Evolutionary conservation across 164 flowering plant genomes (phyloP).

Genomic region (Magnolia kwangsiensis): DNA sequence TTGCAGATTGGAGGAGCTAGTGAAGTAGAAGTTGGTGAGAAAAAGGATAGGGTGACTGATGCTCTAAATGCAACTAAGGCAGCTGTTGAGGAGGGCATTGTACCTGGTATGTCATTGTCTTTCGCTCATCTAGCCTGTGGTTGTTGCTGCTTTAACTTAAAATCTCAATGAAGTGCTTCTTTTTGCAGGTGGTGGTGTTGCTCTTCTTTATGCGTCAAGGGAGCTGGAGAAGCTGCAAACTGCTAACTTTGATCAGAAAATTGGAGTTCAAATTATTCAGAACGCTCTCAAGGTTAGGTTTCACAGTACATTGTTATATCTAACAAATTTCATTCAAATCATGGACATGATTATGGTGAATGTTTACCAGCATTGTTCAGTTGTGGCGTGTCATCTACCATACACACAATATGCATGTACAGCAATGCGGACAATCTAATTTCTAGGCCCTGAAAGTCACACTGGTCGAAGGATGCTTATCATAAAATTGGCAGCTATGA

Average conservation of each 20-base stretch:
- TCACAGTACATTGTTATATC: no score
- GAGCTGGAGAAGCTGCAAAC: conserved; percentile 86
- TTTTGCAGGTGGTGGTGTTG: conserved; percentile 90
- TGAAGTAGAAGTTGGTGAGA: conserved; percentile 93
- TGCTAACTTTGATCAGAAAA: conserved; percentile 94
- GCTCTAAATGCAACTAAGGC: conserved; percentile 97
- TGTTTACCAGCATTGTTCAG: background rate
- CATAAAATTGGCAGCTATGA: no score
- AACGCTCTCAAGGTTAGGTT: conserved; percentile 77
- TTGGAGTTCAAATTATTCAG: conserved; percentile 96
- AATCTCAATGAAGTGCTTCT: background rate
- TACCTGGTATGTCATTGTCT: conserved; percentile 49
- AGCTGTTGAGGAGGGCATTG: conserved; percentile 95
- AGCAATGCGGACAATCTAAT: background rate
- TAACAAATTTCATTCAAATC: background rate
- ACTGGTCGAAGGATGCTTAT: no score
- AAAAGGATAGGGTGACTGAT: conserved; percentile 94
- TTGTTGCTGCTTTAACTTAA: background rate
- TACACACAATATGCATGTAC: background rate
- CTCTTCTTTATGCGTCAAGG: conserved; percentile 90
- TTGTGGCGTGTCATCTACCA: background rate
- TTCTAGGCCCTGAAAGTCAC: background rate
- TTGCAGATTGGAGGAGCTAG: conserved; percentile 97
- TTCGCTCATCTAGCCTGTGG: background rate
- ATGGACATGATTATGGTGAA: background rate